Percentiles rank a stretch among this genome's conserved stretches.
These are phyloP conservation scores for Fusarium xylarioides DNA, from an alignment of 2,329 filamentous ascomycete genomes.

Conservation along the genomic window DNA sequence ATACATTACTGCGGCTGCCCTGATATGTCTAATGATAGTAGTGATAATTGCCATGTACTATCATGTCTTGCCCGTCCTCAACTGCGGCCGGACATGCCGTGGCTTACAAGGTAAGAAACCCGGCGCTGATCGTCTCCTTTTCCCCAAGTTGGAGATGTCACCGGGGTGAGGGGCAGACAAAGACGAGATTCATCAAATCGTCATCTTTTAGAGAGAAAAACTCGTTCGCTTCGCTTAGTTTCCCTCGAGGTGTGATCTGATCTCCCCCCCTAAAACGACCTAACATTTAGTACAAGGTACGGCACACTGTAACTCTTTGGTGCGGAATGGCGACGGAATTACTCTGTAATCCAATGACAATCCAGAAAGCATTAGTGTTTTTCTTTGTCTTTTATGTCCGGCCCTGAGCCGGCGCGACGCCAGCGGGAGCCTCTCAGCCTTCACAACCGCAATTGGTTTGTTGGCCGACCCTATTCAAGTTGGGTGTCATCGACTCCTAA, in stretches of 20 bases:
- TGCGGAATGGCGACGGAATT: not conserved
- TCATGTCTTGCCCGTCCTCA: not conserved
- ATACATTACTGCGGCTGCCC: not conserved
- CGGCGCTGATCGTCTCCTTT: conserved; percentile 18
- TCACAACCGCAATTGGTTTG: conserved; percentile 14
- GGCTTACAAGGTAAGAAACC: conserved; percentile 15
- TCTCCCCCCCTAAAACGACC: conserved; percentile 6
- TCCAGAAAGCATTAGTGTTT: conserved; percentile 7
- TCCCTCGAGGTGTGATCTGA: not conserved
- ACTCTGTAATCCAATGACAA: not conserved
- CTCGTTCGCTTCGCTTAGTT: conserved; percentile 1
- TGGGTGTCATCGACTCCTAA: not conserved
- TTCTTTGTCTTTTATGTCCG: conserved; percentile 10
- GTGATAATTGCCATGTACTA: not conserved
- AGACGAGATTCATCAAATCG: conserved; percentile 17
- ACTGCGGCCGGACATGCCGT: conserved; percentile 14
- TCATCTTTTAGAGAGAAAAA: conserved; percentile 20
- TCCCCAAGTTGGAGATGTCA: conserved; percentile 8
- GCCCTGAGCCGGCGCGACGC: conserved; percentile 28
- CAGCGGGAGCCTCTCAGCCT: conserved; percentile 14
- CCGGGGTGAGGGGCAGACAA: conserved; percentile 3
- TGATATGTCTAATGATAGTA: conserved; percentile 7
- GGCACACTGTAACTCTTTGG: not conserved
- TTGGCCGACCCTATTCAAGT: conserved; percentile 3
- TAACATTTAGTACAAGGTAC: conserved; percentile 11